phyloP scores from a whole-genome alignment of 139 green algal genomes.

The Micractinium sp. region DNA sequence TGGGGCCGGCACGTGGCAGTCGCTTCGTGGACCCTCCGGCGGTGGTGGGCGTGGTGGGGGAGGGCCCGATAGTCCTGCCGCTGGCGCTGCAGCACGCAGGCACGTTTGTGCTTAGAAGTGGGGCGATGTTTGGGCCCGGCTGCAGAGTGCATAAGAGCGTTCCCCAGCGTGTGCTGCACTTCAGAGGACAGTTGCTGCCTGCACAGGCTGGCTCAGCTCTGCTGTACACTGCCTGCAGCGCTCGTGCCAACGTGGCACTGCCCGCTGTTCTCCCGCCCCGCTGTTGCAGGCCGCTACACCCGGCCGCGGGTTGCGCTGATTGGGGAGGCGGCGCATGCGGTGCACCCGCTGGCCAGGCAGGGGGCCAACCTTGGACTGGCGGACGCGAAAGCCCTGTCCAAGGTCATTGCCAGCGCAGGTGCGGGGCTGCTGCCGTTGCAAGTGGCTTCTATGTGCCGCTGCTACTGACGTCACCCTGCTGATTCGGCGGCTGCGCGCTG shows the following conservation, averaged over 20 bases:
- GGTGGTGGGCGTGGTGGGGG: slow-evolving; percentile 56
- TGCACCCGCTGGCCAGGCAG: slow-evolving; percentile 44
- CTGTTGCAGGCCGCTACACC: slow-evolving; percentile 64
- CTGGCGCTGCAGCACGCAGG: slow-evolving; percentile 69
- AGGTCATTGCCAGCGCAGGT: slow-evolving; percentile 44
- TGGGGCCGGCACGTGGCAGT: background rate
- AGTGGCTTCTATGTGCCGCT: background rate
- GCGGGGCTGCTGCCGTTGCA: background rate
- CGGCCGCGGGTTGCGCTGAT: slow-evolving; percentile 77
- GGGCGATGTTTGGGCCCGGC: too few relatives aligned
- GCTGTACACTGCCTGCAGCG: too few relatives aligned
- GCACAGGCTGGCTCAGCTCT: background rate
- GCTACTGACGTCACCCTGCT: background rate
- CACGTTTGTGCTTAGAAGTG: background rate
- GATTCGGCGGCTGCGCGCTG: too few relatives aligned
- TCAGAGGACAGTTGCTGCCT: background rate
- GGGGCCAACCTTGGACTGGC: slow-evolving; percentile 86
- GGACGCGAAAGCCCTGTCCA: slow-evolving; percentile 68
- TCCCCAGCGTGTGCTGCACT: background rate
- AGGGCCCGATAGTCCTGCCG: slow-evolving; percentile 67
- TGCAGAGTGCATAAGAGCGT: too few relatives aligned
- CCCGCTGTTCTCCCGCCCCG: too few relatives aligned
- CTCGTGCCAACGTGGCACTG: too few relatives aligned
- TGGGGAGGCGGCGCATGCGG: slow-evolving; percentile 81
- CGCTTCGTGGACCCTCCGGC: slow-evolving; percentile 53